Evolutionary conservation across 768 basidiomycete genomes (phyloP).

Genomic region (Hysterangium stoloniferum): DNA sequence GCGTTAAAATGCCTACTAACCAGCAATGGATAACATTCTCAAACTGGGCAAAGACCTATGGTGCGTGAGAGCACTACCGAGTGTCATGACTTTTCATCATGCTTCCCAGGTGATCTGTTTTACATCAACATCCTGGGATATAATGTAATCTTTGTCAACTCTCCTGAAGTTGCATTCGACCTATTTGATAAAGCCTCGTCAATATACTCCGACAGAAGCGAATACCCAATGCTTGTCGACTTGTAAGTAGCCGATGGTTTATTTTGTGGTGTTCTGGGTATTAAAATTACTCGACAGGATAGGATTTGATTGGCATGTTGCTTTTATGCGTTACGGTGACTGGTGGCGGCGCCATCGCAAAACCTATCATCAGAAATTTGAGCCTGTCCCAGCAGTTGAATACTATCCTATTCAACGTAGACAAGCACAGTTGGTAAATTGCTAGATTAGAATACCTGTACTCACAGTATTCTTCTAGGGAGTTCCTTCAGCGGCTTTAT

Average conservation of each 20-base stretch:
- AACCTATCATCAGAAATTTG: conserved; percentile 15
- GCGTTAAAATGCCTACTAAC: conserved; percentile 17
- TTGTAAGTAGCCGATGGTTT: conserved; percentile 36
- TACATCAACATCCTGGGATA: conserved; percentile 61
- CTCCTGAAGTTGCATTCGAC: conserved; percentile 48
- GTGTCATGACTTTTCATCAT: neutral
- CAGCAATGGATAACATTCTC: conserved; percentile 16
- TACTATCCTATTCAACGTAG: conserved; percentile 8
- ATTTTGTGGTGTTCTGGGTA: neutral
- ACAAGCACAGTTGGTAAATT: neutral
- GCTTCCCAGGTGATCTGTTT: conserved; percentile 46
- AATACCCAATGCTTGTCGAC: conserved; percentile 61
- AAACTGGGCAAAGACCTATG: conserved; percentile 18
- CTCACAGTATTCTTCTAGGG: neutral
- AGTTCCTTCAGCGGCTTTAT: neutral
- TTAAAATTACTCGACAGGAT: neutral
- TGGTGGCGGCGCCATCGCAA: conserved; percentile 14
- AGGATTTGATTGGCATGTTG: conserved; percentile 4
- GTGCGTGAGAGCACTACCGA: conserved; percentile 6
- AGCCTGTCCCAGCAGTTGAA: conserved; percentile 3
- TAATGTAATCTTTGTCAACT: conserved; percentile 60
- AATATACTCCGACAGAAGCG: conserved; percentile 70
- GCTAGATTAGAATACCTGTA: neutral
- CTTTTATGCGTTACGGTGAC: conserved; percentile 12
- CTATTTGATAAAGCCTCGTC: conserved; percentile 63